These are phyloP conservation scores for Trichoderma asperellum DNA, from an alignment of 2,329 filamentous ascomycete genomes.

Conservation along the genomic window DNA sequence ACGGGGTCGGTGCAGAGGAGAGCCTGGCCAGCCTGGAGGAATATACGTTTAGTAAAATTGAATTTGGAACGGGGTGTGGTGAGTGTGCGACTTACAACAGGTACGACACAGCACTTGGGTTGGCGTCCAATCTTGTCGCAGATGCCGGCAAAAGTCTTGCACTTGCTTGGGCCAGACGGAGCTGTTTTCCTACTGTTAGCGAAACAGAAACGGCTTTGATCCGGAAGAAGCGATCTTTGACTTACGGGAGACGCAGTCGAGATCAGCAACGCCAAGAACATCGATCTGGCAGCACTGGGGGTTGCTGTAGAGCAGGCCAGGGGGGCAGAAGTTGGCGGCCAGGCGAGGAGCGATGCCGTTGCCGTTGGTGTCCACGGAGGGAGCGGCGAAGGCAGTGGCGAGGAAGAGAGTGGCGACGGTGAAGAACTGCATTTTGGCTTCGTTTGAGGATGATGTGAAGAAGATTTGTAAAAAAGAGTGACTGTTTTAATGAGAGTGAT, in stretches of 20 bases:
- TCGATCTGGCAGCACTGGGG: slow-evolving; percentile 29
- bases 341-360: not conserved
- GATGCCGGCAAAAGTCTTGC: slow-evolving; percentile 16
- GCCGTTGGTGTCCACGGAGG: not conserved
- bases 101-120: slow-evolving; percentile 27
- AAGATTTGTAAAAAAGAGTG: not conserved
- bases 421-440: slow-evolving; percentile 30
- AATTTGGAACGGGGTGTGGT: not conserved
- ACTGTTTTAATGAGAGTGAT: slow-evolving; percentile 12
- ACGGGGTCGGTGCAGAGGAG: slow-evolving; percentile 27
- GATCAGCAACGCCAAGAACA: slow-evolving; percentile 12
- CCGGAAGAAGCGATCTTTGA: not conserved
- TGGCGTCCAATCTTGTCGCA: not conserved
- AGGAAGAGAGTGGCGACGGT: slow-evolving; percentile 27
- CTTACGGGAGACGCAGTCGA: slow-evolving; percentile 29
- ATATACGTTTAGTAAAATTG: not conserved
- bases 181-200: not conserved
- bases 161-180: not conserved
- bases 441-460: not conserved
- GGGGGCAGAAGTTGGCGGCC: slow-evolving; percentile 11
- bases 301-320: slow-evolving; percentile 10
- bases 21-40: slow-evolving; percentile 19
- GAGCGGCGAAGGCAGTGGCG: slow-evolving; percentile 24
- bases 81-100: not conserved
- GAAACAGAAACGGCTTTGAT: no score